Conservation (phyloP, 169 alveolate genomes). For the Cryptosporidium xiaoi region DNA sequence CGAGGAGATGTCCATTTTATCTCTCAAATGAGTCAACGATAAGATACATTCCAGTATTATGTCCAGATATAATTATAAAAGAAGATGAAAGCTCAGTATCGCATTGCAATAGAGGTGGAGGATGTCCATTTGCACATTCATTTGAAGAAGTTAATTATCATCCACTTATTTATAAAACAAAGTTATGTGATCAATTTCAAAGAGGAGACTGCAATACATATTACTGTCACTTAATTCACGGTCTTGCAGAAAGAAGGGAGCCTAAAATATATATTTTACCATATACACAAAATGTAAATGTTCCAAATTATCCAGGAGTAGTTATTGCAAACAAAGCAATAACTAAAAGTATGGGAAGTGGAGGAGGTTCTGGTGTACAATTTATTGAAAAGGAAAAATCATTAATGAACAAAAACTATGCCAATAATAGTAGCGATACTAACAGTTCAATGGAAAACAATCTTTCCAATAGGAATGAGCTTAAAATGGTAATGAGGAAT, state of each 20-base stretch:
- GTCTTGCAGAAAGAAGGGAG: slow-evolving; percentile 83
- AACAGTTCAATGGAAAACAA: background rate
- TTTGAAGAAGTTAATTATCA: slow-evolving; percentile 91
- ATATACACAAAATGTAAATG: slow-evolving; percentile 77
- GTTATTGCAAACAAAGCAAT: slow-evolving; percentile 28
- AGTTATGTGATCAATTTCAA: slow-evolving; percentile 85
- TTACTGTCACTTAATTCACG: slow-evolving; percentile 89
- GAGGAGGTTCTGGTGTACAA: background rate
- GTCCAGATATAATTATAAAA: slow-evolving; percentile 82
- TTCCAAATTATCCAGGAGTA: slow-evolving; percentile 70
- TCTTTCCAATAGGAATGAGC: background rate
- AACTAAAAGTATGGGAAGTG: background rate
- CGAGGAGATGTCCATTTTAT: slow-evolving; percentile 87
- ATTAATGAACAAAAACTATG: background rate
- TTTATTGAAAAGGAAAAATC: slow-evolving; percentile 10
- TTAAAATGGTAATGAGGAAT: background rate
- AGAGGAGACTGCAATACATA: slow-evolving; percentile 85
- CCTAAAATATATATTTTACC: slow-evolving; percentile 83
- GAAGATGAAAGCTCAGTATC: slow-evolving; percentile 83
- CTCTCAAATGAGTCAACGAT: slow-evolving; percentile 82
- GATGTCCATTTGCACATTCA: slow-evolving; percentile 91
- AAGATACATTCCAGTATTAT: slow-evolving; percentile 86
- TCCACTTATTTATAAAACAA: slow-evolving; percentile 90
- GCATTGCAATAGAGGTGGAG: slow-evolving; percentile 87
- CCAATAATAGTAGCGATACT: background rate